Evolutionary conservation across 73 alveolate species (phyloP), one percentile per base, ranked within the genome.

Genomic region (Paramecium bursaria): DNA sequence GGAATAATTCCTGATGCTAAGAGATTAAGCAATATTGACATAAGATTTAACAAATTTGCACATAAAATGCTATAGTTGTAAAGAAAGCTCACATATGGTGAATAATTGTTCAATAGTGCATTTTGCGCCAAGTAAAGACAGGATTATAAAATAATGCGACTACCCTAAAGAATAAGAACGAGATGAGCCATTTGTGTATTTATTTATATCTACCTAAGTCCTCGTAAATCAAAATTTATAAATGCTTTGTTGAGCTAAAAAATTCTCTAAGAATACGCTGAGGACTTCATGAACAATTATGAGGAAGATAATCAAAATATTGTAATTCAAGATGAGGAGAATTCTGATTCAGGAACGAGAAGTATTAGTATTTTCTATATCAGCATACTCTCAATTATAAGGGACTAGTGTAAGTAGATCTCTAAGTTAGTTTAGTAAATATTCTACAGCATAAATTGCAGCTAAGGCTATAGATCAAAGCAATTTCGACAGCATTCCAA

Each of bases 51-150:
- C 60, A 17, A 44, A 67, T 67, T 27, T 67, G 10, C 10, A 67
- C 19, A 39, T 67, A 7, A 67, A 67, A 35, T 67, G 82, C 44
- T 67, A 67, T 67, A 47, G 82, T 11, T 67, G 82, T 67, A 67
- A 67, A 67, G 5, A 44, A 17, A 39, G 35, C 22, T 14, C 44
- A 1, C 82, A 67, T 42, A 67, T 67, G 54, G 82, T 67, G 2
- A 67, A 67, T 67, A 3, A 1, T n/a, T 67, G 82, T 67, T 57
- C 82, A 1, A 21, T 33, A 19, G 33, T 67, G 25, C 82, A 67
- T 67, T 67, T 39, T 26, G 35, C 11, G 26, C 82, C 82, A 35
- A 42, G 44, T 67, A 1, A 35, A 15, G 82, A 67, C n/a, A 67
- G 82, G 44, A 57, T 67, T 1, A 33, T 67, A 3, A 67, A 67